phyloP scores from a whole-genome alignment of 495 filamentous ascomycete species.

The Letharia columbiana region DNA sequence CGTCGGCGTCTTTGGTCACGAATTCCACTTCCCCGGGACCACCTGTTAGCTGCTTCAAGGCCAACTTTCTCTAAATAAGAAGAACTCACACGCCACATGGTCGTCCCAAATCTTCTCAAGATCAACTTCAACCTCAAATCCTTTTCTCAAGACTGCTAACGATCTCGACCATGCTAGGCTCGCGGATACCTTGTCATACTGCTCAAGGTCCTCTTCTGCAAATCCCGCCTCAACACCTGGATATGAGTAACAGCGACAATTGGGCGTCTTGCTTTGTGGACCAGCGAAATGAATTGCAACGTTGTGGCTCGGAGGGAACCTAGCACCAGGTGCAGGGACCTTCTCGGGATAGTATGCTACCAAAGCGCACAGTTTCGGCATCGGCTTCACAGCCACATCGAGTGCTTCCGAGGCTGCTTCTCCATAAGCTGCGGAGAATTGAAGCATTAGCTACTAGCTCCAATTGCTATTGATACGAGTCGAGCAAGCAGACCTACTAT shows the following conservation, averaged over 20 bases:
- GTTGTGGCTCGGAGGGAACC: constrained; percentile 41
- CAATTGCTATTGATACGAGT: not conserved
- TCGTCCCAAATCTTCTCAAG: constrained; percentile 52
- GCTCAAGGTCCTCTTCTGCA: constrained; percentile 45
- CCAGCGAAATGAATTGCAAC: constrained; percentile 48
- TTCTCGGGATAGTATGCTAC: constrained; percentile 53
- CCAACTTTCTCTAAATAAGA: constrained; percentile 16
- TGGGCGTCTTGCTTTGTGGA: constrained; percentile 19
- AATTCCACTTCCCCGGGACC: constrained; percentile 24
- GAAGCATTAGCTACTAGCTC: not conserved
- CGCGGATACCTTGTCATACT: constrained; percentile 45
- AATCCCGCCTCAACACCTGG: constrained; percentile 45
- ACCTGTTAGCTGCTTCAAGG: not conserved
- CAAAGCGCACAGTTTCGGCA: constrained; percentile 41
- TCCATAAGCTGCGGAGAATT: constrained; percentile 40
- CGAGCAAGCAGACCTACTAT: constrained; percentile 36
- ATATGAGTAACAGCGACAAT: constrained; percentile 37
- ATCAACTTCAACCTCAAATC: constrained; percentile 51
- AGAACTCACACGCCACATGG: constrained; percentile 45
- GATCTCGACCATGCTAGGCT: constrained; percentile 50
- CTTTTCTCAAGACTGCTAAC: constrained; percentile 42
- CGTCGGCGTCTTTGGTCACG: constrained; percentile 26
- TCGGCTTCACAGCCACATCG: constrained; percentile 44
- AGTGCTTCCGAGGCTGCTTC: constrained; percentile 51
- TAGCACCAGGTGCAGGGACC: constrained; percentile 41